Conservation (phyloP, 495 filamentous ascomycete genomes). For the Penicillium lividum region DNA sequence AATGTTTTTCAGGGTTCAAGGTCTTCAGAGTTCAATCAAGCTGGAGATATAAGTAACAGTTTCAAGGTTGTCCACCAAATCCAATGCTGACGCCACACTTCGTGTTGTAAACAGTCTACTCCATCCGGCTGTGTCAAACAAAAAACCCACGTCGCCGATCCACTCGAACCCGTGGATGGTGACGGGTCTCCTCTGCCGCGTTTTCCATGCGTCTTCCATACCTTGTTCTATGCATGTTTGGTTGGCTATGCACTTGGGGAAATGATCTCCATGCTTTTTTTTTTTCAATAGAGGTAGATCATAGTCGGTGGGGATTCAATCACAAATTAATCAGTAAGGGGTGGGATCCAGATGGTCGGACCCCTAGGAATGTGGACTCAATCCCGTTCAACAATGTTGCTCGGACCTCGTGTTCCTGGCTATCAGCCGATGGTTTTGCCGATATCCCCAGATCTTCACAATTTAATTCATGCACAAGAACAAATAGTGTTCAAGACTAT, state of each 20-base stretch:
- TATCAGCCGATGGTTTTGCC: background rate
- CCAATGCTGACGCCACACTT: background rate
- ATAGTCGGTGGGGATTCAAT: background rate
- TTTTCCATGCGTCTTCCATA: conserved; percentile 4
- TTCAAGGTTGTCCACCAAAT: background rate
- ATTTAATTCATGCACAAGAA: conserved; percentile 1
- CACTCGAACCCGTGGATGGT: background rate
- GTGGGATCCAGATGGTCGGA: background rate
- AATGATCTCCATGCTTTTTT: conserved; percentile 1
- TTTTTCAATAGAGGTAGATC: conserved; percentile 1
- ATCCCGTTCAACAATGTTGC: background rate
- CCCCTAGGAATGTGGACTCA: background rate
- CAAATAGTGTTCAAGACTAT: conserved; percentile 5
- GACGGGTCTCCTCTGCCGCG: background rate
- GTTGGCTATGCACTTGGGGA: background rate
- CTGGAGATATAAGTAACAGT: too few relatives aligned
- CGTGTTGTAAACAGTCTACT: conserved; percentile 3
- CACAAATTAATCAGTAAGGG: background rate
- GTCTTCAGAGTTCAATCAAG: too few relatives aligned
- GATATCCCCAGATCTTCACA: conserved; percentile 5
- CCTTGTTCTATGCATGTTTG: background rate
- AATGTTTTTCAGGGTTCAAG: too few relatives aligned
- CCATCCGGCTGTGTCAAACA: background rate
- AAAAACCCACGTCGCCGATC: background rate
- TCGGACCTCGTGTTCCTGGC: conserved; percentile 4